Evolutionary conservation across 2,329 filamentous ascomycete species (phyloP).

Genomic region (Decorospora gaudefroyi): DNA sequence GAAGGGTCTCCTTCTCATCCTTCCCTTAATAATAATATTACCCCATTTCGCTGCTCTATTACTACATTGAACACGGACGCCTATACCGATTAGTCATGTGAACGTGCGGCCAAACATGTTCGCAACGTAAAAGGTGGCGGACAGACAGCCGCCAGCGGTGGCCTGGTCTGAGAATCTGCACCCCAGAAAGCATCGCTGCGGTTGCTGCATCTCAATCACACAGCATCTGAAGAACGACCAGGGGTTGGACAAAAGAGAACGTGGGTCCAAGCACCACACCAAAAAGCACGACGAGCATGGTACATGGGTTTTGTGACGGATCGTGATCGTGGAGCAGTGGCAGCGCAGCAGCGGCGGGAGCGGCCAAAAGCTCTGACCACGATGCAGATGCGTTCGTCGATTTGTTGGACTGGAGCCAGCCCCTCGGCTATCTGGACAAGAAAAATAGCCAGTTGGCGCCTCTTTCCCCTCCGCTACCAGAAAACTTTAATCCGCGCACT

Average conservation of each 20-base stretch:
- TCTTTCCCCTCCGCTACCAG: no score
- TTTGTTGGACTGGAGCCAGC: no score
- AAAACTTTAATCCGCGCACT: no score
- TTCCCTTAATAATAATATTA: slow-evolving; percentile 40
- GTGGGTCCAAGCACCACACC: background rate
- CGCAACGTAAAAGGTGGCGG: slow-evolving; percentile 5
- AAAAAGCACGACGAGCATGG: slow-evolving; percentile 15
- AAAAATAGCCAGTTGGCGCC: no score
- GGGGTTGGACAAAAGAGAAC: slow-evolving; percentile 1
- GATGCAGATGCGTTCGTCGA: no score
- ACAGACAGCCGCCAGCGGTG: no score
- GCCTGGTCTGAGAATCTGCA: slow-evolving; percentile 20
- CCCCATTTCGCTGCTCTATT: slow-evolving; percentile 12
- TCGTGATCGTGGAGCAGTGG: slow-evolving; percentile 11
- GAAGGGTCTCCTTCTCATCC: slow-evolving; percentile 18
- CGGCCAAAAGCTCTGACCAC: background rate
- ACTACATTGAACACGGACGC: background rate
- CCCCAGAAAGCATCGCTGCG: slow-evolving; percentile 12
- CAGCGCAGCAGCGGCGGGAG: background rate
- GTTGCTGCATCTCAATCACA: slow-evolving; percentile 2
- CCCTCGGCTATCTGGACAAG: no score
- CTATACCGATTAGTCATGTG: no score
- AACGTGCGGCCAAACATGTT: slow-evolving; percentile 5
- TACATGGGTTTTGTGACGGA: slow-evolving; percentile 25
- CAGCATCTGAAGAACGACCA: slow-evolving; percentile 8